Conservation (phyloP, 768 basidiomycete species). For the Pisolithus marmoratus region DNA sequence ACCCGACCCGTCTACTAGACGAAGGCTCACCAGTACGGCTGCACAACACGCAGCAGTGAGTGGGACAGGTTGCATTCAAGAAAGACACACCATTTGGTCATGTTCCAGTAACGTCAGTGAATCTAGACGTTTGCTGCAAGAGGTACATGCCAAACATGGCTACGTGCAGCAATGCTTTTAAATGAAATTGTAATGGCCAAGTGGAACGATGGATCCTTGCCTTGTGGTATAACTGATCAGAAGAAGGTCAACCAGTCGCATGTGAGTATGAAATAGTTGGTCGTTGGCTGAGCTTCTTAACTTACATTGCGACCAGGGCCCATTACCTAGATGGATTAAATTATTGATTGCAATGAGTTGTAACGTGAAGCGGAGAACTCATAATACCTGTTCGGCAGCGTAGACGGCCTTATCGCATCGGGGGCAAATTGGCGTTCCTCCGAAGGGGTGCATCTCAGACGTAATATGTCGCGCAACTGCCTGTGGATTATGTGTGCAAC, state of each 20-base stretch:
- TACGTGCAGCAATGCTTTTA: conserved; percentile 20
- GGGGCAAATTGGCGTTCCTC: conserved; percentile 67
- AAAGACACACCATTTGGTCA: conserved; percentile 60
- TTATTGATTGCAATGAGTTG: no score
- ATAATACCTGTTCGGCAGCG: conserved; percentile 75
- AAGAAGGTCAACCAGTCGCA: background rate
- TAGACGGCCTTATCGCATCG: conserved; percentile 75
- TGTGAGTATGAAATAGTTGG: background rate
- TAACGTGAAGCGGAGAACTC: no score
- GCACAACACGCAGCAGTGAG: background rate
- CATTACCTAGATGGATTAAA: conserved; percentile 47
- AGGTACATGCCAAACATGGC: conserved; percentile 76
- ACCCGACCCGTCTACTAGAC: background rate
- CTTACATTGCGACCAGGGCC: conserved; percentile 88
- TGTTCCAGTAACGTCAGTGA: conserved; percentile 76
- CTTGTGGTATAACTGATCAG: conserved; percentile 70
- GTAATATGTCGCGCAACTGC: background rate
- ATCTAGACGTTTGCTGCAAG: conserved; percentile 74
- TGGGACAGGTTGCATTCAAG: background rate
- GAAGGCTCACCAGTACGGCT: conserved; percentile 41
- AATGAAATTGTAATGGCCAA: conserved; percentile 2
- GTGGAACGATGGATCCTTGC: conserved; percentile 28
- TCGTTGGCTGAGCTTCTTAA: conserved; percentile 16
- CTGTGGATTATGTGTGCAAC: background rate
- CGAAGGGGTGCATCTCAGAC: conserved; percentile 60